Evolutionary conservation across 805 yeast genomes (phyloP).

Genomic region (Kluyveromyces lactis): DNA sequence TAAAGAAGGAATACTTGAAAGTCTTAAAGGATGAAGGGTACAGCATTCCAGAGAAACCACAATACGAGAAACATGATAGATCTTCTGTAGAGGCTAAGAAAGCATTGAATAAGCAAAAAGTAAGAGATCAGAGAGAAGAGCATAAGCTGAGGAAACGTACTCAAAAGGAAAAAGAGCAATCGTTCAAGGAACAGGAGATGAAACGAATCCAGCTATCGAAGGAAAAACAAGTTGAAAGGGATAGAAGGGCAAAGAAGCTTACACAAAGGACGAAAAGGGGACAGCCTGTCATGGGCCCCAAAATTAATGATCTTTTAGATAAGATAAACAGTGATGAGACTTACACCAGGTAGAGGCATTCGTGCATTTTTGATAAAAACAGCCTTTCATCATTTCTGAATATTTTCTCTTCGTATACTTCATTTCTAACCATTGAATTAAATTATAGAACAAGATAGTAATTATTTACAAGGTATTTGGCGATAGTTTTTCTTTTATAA

Average conservation of each 20-base stretch:
- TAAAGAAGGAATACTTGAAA: slow-evolving; percentile 75
- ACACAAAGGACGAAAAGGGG: slow-evolving; percentile 59
- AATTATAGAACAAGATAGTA: too few relatives aligned
- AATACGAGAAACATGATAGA: slow-evolving; percentile 7
- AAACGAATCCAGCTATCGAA: slow-evolving; percentile 27
- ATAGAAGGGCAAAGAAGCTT: slow-evolving; percentile 37
- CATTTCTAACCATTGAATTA: too few relatives aligned
- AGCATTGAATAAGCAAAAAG: slow-evolving; percentile 20
- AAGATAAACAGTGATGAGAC: slow-evolving; percentile 53
- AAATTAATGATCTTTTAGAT: slow-evolving; percentile 68
- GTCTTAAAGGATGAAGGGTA: slow-evolving; percentile 66
- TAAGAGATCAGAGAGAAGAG: slow-evolving; percentile 30
- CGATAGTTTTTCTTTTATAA: too few relatives aligned
- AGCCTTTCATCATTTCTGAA: not conserved
- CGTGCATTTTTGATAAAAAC: not conserved
- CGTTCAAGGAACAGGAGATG: slow-evolving; percentile 37
- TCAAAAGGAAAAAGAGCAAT: slow-evolving; percentile 24
- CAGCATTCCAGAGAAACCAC: slow-evolving; percentile 37
- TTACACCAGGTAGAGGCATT: slow-evolving; percentile 18
- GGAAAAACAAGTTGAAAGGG: slow-evolving; percentile 35
- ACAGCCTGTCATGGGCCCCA: slow-evolving; percentile 88
- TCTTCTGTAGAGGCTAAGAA: slow-evolving; percentile 14
- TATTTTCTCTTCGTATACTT: not conserved
- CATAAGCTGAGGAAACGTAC: slow-evolving; percentile 30
- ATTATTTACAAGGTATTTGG: not conserved